These are phyloP conservation scores for Cryptococcus neoformans DNA, from an alignment of 1,284 basidiomycete species.

Conservation along the genomic window DNA sequence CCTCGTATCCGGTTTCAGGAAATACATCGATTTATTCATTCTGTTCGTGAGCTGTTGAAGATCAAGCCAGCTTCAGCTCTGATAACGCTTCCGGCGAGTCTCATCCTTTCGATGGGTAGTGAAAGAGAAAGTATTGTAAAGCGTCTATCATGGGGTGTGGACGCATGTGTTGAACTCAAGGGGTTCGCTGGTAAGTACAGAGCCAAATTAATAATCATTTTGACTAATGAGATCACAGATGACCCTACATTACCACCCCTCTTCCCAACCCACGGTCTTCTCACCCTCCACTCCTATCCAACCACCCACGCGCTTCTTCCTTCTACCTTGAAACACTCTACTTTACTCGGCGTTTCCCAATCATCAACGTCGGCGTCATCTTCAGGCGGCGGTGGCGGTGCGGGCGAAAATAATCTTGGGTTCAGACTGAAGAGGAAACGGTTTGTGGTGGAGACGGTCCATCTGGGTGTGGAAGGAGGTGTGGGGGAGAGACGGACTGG, in stretches of 20 bases:
- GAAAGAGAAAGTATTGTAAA: slow-evolving; percentile 60
- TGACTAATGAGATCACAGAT: slow-evolving; percentile 15
- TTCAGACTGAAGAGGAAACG: slow-evolving; percentile 89
- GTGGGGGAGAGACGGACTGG: slow-evolving; percentile 74
- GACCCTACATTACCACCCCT: slow-evolving; percentile 52
- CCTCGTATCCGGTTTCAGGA: slow-evolving; percentile 52
- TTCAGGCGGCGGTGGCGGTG: slow-evolving; percentile 56
- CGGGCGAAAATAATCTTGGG: slow-evolving; percentile 82
- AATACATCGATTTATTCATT: slow-evolving; percentile 65
- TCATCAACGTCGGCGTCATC: slow-evolving; percentile 29
- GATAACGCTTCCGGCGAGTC: slow-evolving; percentile 58
- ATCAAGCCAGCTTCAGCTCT: slow-evolving; percentile 59
- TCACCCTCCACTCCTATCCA: slow-evolving; percentile 73
- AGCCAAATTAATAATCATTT: background rate
- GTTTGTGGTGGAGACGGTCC: slow-evolving; percentile 85
- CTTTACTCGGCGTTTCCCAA: slow-evolving; percentile 46
- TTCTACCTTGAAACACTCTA: slow-evolving; percentile 61
- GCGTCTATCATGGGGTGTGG: slow-evolving; percentile 73
- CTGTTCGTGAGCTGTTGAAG: slow-evolving; percentile 62
- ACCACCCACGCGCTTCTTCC: slow-evolving; percentile 67
- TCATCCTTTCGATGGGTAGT: slow-evolving; percentile 50
- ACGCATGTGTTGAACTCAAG: slow-evolving; percentile 68
- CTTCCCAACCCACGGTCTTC: slow-evolving; percentile 79
- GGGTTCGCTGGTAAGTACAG: slow-evolving; percentile 71
- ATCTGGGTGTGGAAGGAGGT: slow-evolving; percentile 89